A percentile compares a stretch with the other conserved stretches of the same genome.
These are phyloP conservation scores for Thuja plicata DNA, from an alignment of 83 land plant genomes.

Conservation along the genomic window DNA sequence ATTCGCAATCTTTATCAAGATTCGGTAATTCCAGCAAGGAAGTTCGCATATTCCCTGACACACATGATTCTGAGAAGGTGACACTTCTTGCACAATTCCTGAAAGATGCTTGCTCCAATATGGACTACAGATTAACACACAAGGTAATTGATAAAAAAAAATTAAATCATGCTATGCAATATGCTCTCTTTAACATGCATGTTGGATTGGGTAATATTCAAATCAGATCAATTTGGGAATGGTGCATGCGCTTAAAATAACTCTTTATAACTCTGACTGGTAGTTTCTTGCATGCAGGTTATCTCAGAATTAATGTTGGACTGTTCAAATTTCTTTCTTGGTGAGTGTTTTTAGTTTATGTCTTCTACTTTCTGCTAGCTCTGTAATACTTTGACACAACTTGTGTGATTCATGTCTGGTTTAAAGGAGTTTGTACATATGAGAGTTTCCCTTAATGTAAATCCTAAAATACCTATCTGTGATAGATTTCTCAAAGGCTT, in stretches of 20 bases:
- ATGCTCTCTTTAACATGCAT: background rate
- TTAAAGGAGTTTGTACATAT: conserved; percentile 83
- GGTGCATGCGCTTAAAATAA: background rate
- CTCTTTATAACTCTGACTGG: background rate
- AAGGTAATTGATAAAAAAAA: conserved; percentile 48
- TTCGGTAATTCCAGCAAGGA: conserved; percentile 93
- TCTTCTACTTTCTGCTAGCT: background rate
- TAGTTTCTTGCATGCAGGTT: conserved; percentile 19
- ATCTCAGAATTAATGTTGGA: too few species aligned
- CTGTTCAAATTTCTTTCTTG: too few species aligned
- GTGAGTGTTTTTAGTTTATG: conserved; percentile 27
- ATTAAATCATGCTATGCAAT: background rate
- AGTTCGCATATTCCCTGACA: conserved; percentile 80
- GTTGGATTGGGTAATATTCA: background rate
- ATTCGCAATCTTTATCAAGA: conserved; percentile 83
- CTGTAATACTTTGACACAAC: background rate
- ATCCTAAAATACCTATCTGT: conserved; percentile 79
- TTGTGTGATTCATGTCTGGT: background rate
- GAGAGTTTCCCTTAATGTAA: conserved; percentile 84
- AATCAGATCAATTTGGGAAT: background rate
- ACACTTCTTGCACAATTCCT: conserved; percentile 90
- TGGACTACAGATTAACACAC: conserved; percentile 81
- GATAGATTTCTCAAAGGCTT: conserved; percentile 93
- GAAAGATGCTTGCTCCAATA: conserved; percentile 71
- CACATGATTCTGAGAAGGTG: conserved; percentile 92